Evolutionary conservation across 306 rosid genomes (phyloP), one percentile per base, ranked within the genome.

Genomic region (Begonia peltatifolia): DNA sequence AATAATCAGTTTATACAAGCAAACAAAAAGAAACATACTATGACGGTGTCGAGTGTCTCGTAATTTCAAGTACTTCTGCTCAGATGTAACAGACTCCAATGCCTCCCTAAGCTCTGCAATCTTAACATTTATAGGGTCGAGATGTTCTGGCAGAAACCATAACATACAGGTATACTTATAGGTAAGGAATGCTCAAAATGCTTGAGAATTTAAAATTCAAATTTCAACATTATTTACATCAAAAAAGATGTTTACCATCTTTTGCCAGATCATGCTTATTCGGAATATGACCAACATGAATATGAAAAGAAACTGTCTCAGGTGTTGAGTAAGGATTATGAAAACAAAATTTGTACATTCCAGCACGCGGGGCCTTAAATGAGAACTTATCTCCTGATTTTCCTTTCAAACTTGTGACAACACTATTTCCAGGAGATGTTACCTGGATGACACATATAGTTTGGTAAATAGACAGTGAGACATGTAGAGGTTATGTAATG

Each of bases 101-200:
- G 99, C 96, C 65, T 92, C 96, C 71, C 88, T 83, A 49, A 92
- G 83, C 83, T 92, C 99, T n/a, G 99, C 96, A 76, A 92, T 92
- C 70, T 92, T 86, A 36, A 92, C 96, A 81, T 92, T 92, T n/a
- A 92, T 70, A 49, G 96, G 99, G 93, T 92, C 89, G 76, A 90
- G 71, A 68, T 90, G 99, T 71, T 92, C 99, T 92, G 96, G 50
- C 17, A n/a, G 42, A 53, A 9, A 25, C 11, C 17, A 42, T 38
- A 44, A 25, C 11, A n/a, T 35, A 30, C 9, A 7, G 9, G 38
- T 30, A 30, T 30, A 30, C 38, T 30, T 30, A 20, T 20, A 30
- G 38, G 38, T 30, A 60, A 48, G 41, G 47, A 22, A 25, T 30
- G 23, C 38, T 30, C 38, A 30, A 30, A 30, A 30, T 30, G 44